Evolutionary conservation across 306 rosid genomes (phyloP).

Genomic region (Delonix regia): DNA sequence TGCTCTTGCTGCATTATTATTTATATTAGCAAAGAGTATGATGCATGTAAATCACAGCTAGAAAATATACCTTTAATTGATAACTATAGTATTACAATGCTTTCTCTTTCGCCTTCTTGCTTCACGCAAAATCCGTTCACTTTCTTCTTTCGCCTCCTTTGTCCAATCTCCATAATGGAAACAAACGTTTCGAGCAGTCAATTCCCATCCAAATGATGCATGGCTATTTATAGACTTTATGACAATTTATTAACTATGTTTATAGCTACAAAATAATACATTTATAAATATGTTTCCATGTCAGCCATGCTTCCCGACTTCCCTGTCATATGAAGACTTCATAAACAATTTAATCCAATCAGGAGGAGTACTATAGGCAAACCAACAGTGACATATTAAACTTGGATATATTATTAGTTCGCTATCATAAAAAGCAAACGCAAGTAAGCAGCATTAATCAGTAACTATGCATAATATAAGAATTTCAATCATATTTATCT

Average conservation of each 20-base stretch:
- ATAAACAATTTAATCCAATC: background rate
- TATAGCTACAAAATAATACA: too few species aligned
- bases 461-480: background rate
- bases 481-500: background rate
- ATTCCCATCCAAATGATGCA: constrained; percentile 24
- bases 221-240: background rate
- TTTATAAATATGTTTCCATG: too few species aligned
- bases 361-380: background rate
- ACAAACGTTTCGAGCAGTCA: constrained; percentile 31
- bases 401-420: constrained; percentile 1
- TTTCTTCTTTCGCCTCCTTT: constrained; percentile 72
- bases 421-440: constrained; percentile 20
- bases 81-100: constrained; percentile 57
- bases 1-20: background rate
- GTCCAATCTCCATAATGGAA: constrained; percentile 43
- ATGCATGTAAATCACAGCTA: constrained; percentile 17
- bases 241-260: too few species aligned
- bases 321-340: too few species aligned
- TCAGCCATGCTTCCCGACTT: too few species aligned
- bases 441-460: background rate
- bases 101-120: constrained; percentile 93
- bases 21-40: background rate
- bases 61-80: constrained; percentile 62
- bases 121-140: constrained; percentile 67
- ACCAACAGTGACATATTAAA: background rate